Evolutionary conservation across 768 basidiomycete genomes (phyloP), one percentile per base, ranked within the genome.

Genomic region (Psilocybe cubensis): DNA sequence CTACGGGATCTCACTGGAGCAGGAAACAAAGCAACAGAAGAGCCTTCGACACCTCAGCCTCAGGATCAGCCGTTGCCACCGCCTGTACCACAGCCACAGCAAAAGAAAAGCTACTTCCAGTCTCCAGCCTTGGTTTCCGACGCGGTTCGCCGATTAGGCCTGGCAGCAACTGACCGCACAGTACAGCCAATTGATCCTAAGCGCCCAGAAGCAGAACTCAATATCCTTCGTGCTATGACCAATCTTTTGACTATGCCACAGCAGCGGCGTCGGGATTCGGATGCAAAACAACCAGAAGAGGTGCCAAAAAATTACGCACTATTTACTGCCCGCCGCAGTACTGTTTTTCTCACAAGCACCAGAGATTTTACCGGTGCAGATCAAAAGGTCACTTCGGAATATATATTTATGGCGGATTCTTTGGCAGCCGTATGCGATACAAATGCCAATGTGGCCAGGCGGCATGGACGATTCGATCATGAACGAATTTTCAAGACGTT

Each of bases 141-240:
- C 56, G 91, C 91, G 4, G 82, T 92, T 47, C 82, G 84, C 10
- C 83, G 83, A 10, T 79, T 93, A 9, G 78, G 78, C 4, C 69
- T 86, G 11, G 86, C 86, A 2, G 84, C 91, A 2, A 80, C 72
- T 18, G 89, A 92, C 62, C 79, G 79, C 33, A 66, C 72, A 18
- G 73, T 79, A 2, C 70, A 72, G 14, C 59, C 73, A 5, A 62
- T 70, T 21, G 79, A 80, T 48, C 67, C 70, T 3, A 77, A 78
- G 50, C 77, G 74, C 28, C 72, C 74, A 10, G 83, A 82, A 51
- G 80, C 82, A 40, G 79, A 79, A 9, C 78, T 83, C 49, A 83
- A 84, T 62, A 86, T 89, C 27, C 67, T 87, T n/a, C 83, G 87
- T 12, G 83, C 89, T 58, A 89, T 91, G 89, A 90, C 89, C 3